phyloP scores from a whole-genome alignment of 768 basidiomycete genomes.

The Boletus edulis region DNA sequence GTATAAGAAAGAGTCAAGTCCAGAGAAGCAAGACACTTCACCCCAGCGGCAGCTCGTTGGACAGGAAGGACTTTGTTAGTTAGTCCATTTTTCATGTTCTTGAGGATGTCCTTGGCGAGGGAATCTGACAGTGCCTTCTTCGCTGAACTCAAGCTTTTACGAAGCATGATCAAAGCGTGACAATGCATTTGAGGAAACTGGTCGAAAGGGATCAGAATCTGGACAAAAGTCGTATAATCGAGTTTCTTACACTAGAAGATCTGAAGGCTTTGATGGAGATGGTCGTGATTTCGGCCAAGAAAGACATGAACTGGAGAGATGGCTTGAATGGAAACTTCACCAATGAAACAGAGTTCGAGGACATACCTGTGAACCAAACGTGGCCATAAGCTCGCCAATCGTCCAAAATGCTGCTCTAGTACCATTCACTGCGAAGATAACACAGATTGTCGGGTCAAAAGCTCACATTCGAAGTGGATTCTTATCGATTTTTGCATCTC shows the following conservation, averaged over 20 bases:
- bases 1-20: constrained; percentile 15
- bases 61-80: constrained; percentile 82
- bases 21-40: constrained; percentile 29
- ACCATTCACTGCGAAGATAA: constrained; percentile 4
- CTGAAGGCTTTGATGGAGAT: constrained; percentile 66
- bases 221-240: neutral
- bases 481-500: constrained; percentile 70
- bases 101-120: constrained; percentile 75
- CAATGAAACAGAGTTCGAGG: neutral
- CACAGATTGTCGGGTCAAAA: neutral
- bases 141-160: constrained; percentile 77
- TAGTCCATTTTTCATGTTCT: constrained; percentile 73
- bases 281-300: constrained; percentile 80
- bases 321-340: neutral
- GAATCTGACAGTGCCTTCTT: constrained; percentile 84
- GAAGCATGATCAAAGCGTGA: constrained; percentile 72
- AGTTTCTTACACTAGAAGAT: constrained; percentile 62
- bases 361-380: constrained; percentile 79
- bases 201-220: constrained; percentile 5
- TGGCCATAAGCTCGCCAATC: constrained; percentile 85
- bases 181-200: constrained; percentile 82
- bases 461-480: constrained; percentile 68
- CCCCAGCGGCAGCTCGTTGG: constrained; percentile 81
- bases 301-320: constrained; percentile 80
- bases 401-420: constrained; percentile 79